Evolutionary conservation across 768 basidiomycete genomes (phyloP), one percentile per base, ranked within the genome.

Genomic region (Exidia glandulosa): DNA sequence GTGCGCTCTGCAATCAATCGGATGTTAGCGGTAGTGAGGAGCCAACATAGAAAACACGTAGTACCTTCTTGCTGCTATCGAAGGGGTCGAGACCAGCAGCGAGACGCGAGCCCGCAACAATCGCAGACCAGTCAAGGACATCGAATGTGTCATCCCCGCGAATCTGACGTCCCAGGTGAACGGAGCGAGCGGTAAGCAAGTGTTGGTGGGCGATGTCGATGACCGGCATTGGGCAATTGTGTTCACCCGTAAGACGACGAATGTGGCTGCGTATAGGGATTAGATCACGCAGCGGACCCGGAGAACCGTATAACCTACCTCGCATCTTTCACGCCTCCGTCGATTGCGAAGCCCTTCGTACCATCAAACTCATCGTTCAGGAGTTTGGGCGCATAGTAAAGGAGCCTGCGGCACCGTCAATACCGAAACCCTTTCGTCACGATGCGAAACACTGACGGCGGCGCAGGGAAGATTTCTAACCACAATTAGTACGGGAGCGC

Each of bases 301-400:
- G n/a, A n/a, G n/a, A n/a, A n/a, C n/a, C n/a, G n/a, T n/a, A n/a
- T n/a, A n/a, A n/a, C n/a, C n/a, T n/a, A n/a, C 79, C 80, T 72
- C 0, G 89, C 86, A 66, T 94, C 92, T 67, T 92, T 92, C 66
- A 95, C 83, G 19, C 90, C 92, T n/a, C 88, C 88, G 52, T 89
- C 84, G 56, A 93, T 81, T 13, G 84, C 75, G 69, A 95, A 94
- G 16, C 91, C 93, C 16, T 73, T 75, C 10, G 78, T 75, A 23
- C 83, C 88, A 60, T 90, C 85, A 67, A 93, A 94, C 32, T 80
- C 75, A 71, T 90, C 84, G 58, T 82, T 74, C 13, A 83, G 73
- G 75, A 94, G 88, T 69, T 84, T 84, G 29, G 82, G 77, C 25
- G 81, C 81, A 68, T 88, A 88, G 10, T 68, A 69, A 56, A 84